Evolutionary conservation across 73 alveolate species (phyloP), one percentile per base, ranked within the genome.

Genomic region (Urostyla sp.): DNA sequence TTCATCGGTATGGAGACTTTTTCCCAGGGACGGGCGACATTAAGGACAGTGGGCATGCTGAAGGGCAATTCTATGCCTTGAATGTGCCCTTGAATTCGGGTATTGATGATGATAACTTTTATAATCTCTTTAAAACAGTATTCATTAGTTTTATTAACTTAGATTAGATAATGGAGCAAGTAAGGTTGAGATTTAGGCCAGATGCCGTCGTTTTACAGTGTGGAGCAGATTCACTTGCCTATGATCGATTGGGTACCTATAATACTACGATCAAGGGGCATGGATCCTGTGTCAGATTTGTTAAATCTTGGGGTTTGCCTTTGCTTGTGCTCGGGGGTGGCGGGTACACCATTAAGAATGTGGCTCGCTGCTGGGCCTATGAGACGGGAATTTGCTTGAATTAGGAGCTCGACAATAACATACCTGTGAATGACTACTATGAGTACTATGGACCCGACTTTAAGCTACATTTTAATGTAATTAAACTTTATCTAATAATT

Each of bases 11-110:
- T 85, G 99, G 99, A 0, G 98, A 97, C 87, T 97, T 94, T 88
- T 97, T 95, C 92, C 99, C 99, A 45, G 99, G 99, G 6, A 94
- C 99, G 37, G 99, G 99, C 3, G 87, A 87, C 50, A 83, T 94
- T 45, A 86, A 92, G 31, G 98, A 94, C 59, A 89, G 83, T 35
- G 99, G 99, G 18, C 93, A 79, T 30, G 97, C 91, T 28, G 91
- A 77, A 23, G 99, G 99, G 43, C 75, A 90, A 59, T 87, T 90
- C 87, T 95, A 94, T 81, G 92, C 99, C 8, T 88, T 97, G 76
- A 97, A 97, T 92, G 98, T 95, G 24, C 99, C 99, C n/a, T 85
- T 97, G 53, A 91, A 91, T 60, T 85, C 93, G 52, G 99, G 99
- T 32, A 94, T 97, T 89, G 94, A 90, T 44, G 99, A 97, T 87